phyloP scores from a whole-genome alignment of 2,329 filamentous ascomycete species.

The Sporothrix sp. region DNA sequence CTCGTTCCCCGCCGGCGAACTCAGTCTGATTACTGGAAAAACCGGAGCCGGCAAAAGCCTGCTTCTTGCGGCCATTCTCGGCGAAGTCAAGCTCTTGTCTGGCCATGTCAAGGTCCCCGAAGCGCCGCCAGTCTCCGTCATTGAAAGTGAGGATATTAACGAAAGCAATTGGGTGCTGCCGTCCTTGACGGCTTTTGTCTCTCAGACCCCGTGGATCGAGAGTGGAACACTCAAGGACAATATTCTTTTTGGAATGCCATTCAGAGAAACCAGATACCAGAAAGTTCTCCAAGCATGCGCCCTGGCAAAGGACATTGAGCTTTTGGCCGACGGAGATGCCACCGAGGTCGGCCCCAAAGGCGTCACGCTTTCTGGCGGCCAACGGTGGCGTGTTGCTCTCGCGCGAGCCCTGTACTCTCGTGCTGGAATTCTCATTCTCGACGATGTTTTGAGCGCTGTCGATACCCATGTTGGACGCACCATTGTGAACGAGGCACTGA shows the following conservation, averaged over 20 bases:
- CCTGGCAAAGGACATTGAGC: constrained; percentile 33
- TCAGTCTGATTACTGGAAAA: constrained; percentile 30
- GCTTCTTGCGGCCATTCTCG: constrained; percentile 30
- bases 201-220: constrained; percentile 39
- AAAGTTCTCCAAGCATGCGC: constrained; percentile 37
- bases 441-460: constrained; percentile 43
- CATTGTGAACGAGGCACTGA: constrained; percentile 43
- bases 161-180: constrained; percentile 28
- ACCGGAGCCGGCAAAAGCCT: constrained; percentile 33
- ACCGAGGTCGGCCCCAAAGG: constrained; percentile 36
- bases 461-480: constrained; percentile 34
- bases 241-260: constrained; percentile 34
- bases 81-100: constrained; percentile 29
- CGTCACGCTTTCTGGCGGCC: constrained; percentile 35
- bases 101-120: constrained; percentile 24
- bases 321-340: constrained; percentile 32
- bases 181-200: constrained; percentile 33
- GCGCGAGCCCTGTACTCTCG: constrained; percentile 37
- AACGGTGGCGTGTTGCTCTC: constrained; percentile 36
- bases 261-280: constrained; percentile 32
- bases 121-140: constrained; percentile 19
- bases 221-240: constrained; percentile 36
- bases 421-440: constrained; percentile 35
- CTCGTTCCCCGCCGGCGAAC: constrained; percentile 25
- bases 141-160: constrained; percentile 19